Percentiles rank a stretch among this genome's conserved stretches.
These are phyloP conservation scores for Davidsoniella australis DNA, from an alignment of 2,329 filamentous ascomycete genomes.

Conservation along the genomic window DNA sequence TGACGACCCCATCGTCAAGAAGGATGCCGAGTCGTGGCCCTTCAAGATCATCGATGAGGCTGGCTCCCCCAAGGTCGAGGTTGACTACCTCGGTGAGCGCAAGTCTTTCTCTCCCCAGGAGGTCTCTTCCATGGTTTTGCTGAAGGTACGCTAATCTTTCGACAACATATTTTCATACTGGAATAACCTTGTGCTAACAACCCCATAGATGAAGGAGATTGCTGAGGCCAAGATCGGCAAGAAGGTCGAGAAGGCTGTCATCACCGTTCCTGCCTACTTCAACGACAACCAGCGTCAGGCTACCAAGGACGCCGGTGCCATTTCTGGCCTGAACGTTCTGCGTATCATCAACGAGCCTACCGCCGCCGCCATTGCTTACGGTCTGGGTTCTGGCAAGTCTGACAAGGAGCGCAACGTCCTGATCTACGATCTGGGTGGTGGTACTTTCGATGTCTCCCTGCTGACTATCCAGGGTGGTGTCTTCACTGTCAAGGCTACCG, in stretches of 20 bases:
- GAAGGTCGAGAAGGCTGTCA: constrained; percentile 97
- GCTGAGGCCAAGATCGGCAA: constrained; percentile 96
- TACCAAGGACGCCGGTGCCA: constrained; percentile 98
- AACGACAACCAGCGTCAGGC: constrained; percentile 99
- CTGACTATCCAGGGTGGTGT: constrained; percentile 98
- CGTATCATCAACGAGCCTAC: constrained; percentile 99
- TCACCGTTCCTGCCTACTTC: constrained; percentile 99
- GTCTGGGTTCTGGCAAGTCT: constrained; percentile 85
- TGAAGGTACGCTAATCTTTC: constrained; percentile 52
- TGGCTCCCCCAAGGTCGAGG: constrained; percentile 80
- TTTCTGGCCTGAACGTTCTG: constrained; percentile 92
- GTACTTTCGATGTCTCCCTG: constrained; percentile 99
- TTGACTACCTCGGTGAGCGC: constrained; percentile 85
- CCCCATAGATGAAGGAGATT: constrained; percentile 86
- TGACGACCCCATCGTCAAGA: constrained; percentile 93
- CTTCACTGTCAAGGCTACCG: constrained; percentile 96
- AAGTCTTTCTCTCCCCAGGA: constrained; percentile 97
- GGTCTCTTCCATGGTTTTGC: constrained; percentile 96
- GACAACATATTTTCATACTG: neutral
- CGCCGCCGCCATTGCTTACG: constrained; percentile 94
- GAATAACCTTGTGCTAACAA: neutral
- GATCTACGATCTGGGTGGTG: constrained; percentile 99
- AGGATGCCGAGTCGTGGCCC: constrained; percentile 96
- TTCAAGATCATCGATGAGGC: constrained; percentile 93
- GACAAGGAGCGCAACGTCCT: constrained; percentile 97